Base-by-base conservation (phyloP, 768 basidiomycete genomes). In the Kockovaella imperatae region DNA sequence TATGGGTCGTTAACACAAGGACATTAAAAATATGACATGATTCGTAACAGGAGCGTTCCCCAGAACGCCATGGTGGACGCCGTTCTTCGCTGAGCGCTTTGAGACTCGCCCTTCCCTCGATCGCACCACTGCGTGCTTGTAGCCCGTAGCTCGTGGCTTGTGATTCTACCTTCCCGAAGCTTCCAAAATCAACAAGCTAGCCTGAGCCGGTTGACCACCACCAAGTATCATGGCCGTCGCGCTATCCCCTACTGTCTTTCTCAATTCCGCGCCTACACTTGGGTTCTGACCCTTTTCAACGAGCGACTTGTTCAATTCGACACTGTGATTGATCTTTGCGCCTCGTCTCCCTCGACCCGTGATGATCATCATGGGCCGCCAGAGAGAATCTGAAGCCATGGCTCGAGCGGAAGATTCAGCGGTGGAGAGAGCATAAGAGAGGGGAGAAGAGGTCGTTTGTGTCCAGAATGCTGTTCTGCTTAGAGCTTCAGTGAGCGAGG, bases 201-300 rank as follows among this genome's bases (percentile, higher is more conserved):
- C 69, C 4, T 49, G 47, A 5, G 55, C 58, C 5, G 60, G 59
- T 15, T 52, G 43, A 2, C 57, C 54, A 2, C 66, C 79, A 5
- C 80, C 75, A 2, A 82, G 74, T 11, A 89, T 79, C 65, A 91
- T 79, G 36, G 82, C 82, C 32, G 83, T 79, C 2, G 81, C 86
- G 15, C 86, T 82, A 66, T 91, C 86, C 2, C 91, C 91, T 21
- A 93, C 75, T 18, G 89, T 88, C 73, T 84, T 83, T 66, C 77
- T 75, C 50, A 89, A 79, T 62, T 86, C 85, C 3, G 75, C 62
- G 0, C 78, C 77, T 3, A 83, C 59, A 20, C 45, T 57, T 6
- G 71, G 59, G 31, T 59, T 74, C 24, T 47, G 41, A 3, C 77
- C 79, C 55, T 82, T 75, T 54, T 80, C 77, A 15, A 78, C 76